These are phyloP conservation scores for Penicillium waksmanii DNA, from an alignment of 495 filamentous ascomycete genomes.

Conservation along the genomic window DNA sequence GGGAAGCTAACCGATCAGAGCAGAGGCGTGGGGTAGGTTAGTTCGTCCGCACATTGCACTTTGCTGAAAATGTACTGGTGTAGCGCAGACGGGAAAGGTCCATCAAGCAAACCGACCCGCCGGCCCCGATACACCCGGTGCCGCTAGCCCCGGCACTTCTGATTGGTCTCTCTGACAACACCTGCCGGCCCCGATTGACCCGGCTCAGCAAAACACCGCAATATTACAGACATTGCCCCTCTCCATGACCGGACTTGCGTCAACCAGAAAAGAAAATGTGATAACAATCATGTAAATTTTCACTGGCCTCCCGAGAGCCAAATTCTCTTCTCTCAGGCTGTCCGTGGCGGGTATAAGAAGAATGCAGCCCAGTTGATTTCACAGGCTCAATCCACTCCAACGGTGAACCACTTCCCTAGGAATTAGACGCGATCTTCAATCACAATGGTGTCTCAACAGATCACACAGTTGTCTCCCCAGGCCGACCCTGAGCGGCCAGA, in stretches of 20 bases:
- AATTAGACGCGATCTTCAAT: slow-evolving; percentile 6
- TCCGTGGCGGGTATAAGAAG: not conserved
- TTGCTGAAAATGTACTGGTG: not conserved
- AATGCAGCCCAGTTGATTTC: not conserved
- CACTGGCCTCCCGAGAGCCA: not conserved
- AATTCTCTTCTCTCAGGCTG: not conserved
- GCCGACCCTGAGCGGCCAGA: not conserved
- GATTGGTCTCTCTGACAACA: not conserved
- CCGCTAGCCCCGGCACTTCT: slow-evolving; percentile 10
- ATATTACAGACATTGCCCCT: not conserved
- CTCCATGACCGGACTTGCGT: not conserved
- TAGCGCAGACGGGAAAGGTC: not conserved
- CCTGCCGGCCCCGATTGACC: not conserved
- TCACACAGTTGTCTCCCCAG: slow-evolving; percentile 1
- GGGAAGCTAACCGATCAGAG: slow-evolving; percentile 12
- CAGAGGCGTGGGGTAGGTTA: not conserved
- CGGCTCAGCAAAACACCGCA: not conserved
- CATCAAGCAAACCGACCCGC: not conserved
- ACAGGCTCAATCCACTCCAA: not conserved
- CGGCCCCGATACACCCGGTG: slow-evolving; percentile 9
- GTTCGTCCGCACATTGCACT: not conserved
- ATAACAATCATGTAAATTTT: not conserved
- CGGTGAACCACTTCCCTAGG: not conserved
- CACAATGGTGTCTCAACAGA: not conserved
- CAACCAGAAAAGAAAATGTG: not conserved